phyloP scores from a whole-genome alignment of 257 asterid genomes.

The Nemophila menziesii region DNA sequence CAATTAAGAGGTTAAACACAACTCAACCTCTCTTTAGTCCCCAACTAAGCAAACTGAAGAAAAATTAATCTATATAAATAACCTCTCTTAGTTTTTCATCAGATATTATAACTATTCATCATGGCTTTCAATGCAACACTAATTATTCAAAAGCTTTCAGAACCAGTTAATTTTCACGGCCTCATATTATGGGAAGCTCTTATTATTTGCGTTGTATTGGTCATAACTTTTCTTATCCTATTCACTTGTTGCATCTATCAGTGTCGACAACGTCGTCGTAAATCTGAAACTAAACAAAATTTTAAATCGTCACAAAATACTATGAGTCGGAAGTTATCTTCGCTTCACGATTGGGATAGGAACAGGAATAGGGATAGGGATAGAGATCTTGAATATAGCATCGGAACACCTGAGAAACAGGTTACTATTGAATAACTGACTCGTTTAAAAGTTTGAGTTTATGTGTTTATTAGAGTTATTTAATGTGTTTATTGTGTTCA shows the following conservation, averaged over 20 bases:
- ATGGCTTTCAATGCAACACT: conserved; percentile 16
- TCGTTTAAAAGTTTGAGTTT: no score
- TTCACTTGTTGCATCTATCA: conserved; percentile 12
- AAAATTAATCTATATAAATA: no score
- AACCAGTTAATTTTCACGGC: conserved; percentile 25
- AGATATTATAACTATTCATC: no score
- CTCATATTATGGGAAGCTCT: conserved; percentile 30
- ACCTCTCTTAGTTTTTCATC: no score
- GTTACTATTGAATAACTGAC: no score
- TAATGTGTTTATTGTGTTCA: no score
- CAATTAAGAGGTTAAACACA: conserved; percentile 3
- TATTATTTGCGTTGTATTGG: conserved; percentile 12
- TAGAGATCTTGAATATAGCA: conserved; percentile 24
- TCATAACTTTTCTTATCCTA: conserved; percentile 9
- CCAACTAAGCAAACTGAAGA: no score
- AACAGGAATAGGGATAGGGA: no score
- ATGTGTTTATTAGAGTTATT: no score
- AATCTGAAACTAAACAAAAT: neutral
- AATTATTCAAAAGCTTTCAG: conserved; percentile 17
- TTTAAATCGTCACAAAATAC: neutral
- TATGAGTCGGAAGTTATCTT: conserved; percentile 24
- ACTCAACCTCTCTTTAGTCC: conserved; percentile 4
- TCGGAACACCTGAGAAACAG: conserved; percentile 19
- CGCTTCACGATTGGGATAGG: conserved; percentile 24
- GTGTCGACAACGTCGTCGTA: neutral